Percentiles rank a stretch among this genome's conserved stretches.
phyloP scores from a whole-genome alignment of 306 rosid genomes.

The Trichosanthes truncata region DNA sequence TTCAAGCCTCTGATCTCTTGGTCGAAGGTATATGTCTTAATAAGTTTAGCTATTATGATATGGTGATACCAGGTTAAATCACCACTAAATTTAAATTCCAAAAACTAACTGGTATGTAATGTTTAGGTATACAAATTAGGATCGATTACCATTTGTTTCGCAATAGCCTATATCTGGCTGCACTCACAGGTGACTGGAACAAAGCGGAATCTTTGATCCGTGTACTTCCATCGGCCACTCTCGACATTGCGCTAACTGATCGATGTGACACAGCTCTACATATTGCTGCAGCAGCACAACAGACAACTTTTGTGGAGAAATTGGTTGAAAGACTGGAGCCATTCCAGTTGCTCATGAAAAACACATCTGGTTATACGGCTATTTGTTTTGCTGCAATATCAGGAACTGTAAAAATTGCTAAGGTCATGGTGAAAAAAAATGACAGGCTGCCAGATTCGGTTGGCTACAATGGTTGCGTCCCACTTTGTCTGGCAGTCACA shows the following conservation, averaged over 20 bases:
- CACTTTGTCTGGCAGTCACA: constrained; percentile 1
- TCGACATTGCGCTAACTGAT: too few relatives aligned
- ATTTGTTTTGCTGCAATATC: constrained; percentile 1
- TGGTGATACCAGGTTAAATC: too few relatives aligned
- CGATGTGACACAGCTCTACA: neutral
- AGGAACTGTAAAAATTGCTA: neutral
- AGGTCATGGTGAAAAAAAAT: neutral
- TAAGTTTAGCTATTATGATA: too few relatives aligned
- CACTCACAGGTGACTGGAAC: neutral
- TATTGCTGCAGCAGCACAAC: neutral
- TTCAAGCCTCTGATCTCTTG: too few relatives aligned
- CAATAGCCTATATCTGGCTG: neutral
- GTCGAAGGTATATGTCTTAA: too few relatives aligned
- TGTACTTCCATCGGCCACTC: too few relatives aligned
- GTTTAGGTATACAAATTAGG: too few relatives aligned
- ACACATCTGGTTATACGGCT: neutral
- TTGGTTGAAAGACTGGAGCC: neutral
- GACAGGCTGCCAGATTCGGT: neutral
- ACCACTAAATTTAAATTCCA: too few relatives aligned
- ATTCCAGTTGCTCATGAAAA: neutral
- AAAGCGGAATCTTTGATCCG: neutral
- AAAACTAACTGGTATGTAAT: too few relatives aligned
- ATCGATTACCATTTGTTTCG: too few relatives aligned
- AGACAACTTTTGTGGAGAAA: neutral
- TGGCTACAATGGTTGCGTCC: neutral